Percentiles rank a stretch among this genome's conserved stretches.
Evolutionary conservation across 805 yeast genomes (phyloP).

Genomic region (Metschnikowia gelsemii): DNA sequence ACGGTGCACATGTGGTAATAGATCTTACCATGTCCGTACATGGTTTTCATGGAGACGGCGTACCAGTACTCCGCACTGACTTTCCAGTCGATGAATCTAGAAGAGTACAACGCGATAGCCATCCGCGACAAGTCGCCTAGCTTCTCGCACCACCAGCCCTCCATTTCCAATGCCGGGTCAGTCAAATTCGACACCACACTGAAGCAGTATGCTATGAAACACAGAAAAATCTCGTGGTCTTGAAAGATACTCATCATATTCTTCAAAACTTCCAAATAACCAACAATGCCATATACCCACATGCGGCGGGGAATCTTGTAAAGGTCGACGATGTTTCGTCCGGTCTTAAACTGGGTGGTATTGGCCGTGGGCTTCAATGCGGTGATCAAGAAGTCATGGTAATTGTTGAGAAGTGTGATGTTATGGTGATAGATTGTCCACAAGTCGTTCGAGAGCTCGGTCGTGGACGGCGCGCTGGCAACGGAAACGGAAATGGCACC

Average conservation of each 20-base stretch:
- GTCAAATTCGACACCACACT: conserved; percentile 55
- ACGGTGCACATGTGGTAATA: conserved; percentile 88
- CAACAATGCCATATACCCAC: conserved; percentile 86
- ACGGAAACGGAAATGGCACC: too few relatives aligned
- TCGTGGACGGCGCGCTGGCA: conserved; percentile 31
- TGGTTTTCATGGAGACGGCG: conserved; percentile 64
- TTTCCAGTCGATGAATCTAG: conserved; percentile 84
- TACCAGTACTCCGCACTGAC: conserved; percentile 83
- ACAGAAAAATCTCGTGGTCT: conserved; percentile 76
- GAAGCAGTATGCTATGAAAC: conserved; percentile 72
- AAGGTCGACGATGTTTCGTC: conserved; percentile 71
- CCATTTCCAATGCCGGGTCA: conserved; percentile 56
- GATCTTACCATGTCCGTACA: conserved; percentile 81
- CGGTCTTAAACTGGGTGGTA: conserved; percentile 59
- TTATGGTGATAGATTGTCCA: conserved; percentile 74
- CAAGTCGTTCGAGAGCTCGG: conserved; percentile 57
- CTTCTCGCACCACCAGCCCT: conserved; percentile 81
- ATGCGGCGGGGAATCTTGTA: conserved; percentile 76
- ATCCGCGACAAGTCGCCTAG: conserved; percentile 82
- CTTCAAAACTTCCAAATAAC: conserved; percentile 72
- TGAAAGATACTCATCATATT: conserved; percentile 70
- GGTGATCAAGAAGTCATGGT: conserved; percentile 68
- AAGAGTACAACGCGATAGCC: conserved; percentile 83
- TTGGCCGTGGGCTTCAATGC: conserved; percentile 62
- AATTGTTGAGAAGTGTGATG: conserved; percentile 63